Evolutionary conservation across 2,329 filamentous ascomycete genomes (phyloP).

Genomic region (Fonsecaea pedrosoi): DNA sequence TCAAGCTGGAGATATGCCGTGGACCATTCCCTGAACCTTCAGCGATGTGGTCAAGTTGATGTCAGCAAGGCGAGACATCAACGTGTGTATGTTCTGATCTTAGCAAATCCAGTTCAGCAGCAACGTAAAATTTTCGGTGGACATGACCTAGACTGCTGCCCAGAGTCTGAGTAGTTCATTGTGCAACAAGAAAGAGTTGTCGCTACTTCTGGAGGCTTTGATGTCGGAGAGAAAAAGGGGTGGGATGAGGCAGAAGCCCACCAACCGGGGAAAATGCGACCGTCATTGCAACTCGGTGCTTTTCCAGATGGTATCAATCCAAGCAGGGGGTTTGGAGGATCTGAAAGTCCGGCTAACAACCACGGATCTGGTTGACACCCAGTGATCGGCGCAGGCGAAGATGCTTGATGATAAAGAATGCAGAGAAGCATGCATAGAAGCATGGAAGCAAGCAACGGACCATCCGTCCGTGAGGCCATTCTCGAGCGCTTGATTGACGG

Average conservation of each 20-base stretch:
- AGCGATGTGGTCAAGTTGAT: neutral
- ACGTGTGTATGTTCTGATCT: neutral
- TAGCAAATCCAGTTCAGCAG: neutral
- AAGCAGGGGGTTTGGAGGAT: neutral
- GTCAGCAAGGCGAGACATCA: neutral
- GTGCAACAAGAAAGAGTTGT: neutral
- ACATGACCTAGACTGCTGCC: neutral
- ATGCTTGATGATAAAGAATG: neutral
- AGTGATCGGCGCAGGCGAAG: neutral
- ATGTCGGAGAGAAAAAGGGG: neutral
- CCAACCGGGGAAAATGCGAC: neutral
- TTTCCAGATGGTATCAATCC: neutral
- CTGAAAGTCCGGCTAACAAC: neutral
- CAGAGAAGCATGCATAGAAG: constrained; percentile 2
- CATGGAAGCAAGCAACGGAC: neutral
- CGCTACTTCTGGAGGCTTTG: neutral
- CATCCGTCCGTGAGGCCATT: neutral
- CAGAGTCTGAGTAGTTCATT: neutral
- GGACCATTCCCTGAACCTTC: neutral
- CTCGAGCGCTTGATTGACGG: neutral
- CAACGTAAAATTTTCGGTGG: neutral
- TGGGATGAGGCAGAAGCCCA: neutral
- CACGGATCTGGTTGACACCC: neutral
- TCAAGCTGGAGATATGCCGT: neutral
- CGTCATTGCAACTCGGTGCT: neutral